A percentile compares a stretch with the other conserved stretches of the same genome.
Evolutionary conservation across 2,329 filamentous ascomycete genomes (phyloP).

Genomic region (Aureobasidium sp.): DNA sequence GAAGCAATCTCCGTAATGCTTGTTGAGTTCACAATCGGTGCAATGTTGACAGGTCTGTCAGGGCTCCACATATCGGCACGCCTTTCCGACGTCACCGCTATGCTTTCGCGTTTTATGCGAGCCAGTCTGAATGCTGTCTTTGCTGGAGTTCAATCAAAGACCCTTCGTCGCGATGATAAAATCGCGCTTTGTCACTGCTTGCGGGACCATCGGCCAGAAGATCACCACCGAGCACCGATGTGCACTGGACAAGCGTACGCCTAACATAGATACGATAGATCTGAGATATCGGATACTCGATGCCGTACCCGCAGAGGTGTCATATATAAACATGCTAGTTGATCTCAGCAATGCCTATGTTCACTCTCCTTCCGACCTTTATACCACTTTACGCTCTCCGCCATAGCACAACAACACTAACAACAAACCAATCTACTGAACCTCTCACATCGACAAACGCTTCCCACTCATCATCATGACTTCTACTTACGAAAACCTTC

Average conservation of each 20-base stretch:
- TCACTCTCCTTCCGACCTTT: background rate
- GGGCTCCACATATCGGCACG: background rate
- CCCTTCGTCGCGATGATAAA: background rate
- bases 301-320: background rate
- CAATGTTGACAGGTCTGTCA: background rate
- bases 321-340: background rate
- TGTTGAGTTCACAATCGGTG: background rate
- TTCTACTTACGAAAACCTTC: background rate
- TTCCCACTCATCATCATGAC: background rate
- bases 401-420: background rate
- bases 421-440: background rate
- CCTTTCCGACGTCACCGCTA: conserved; percentile 8
- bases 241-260: background rate
- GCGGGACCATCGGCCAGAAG: background rate
- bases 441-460: background rate
- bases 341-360: background rate
- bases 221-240: background rate
- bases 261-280: background rate
- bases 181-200: background rate
- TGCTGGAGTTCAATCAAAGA: background rate
- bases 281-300: background rate
- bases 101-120: conserved; percentile 7
- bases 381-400: background rate
- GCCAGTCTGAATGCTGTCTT: background rate
- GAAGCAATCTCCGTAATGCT: background rate